Percentiles rank a stretch among this genome's conserved stretches.
phyloP scores from a whole-genome alignment of 1,284 basidiomycete species.

The Porogramme epimiltina region DNA sequence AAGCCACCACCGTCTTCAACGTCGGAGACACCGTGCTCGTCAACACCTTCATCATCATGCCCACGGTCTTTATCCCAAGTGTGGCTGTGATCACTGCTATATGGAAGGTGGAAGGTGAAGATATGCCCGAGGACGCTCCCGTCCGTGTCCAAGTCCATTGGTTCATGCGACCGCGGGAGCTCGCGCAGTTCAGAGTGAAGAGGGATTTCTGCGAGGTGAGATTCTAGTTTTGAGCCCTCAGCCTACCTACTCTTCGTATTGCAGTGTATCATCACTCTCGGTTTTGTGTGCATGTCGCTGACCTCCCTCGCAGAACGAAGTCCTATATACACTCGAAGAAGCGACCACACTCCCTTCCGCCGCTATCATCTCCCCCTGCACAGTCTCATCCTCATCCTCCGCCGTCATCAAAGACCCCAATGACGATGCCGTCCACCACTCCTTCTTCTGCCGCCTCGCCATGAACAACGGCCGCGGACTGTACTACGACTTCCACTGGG shows the following conservation, averaged over 20 bases:
- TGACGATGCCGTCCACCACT: conserved; percentile 24
- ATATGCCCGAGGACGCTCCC: conserved; percentile 26
- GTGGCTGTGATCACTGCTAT: conserved; percentile 66
- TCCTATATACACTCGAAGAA: conserved; percentile 62
- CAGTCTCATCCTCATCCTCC: conserved; percentile 36
- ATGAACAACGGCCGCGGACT: conserved; percentile 59
- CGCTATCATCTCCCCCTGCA: conserved; percentile 53
- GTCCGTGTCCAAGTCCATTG: conserved; percentile 67
- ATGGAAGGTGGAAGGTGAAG: conserved; percentile 52
- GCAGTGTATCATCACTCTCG: too few relatives aligned
- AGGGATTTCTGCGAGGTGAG: conserved; percentile 58
- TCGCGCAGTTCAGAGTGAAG: conserved; percentile 57
- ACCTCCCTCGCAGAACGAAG: conserved; percentile 54
- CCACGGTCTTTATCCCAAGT: conserved; percentile 47
- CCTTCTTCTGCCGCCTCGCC: conserved; percentile 59
- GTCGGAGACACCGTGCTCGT: conserved; percentile 70
- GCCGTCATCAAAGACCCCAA: conserved; percentile 3
- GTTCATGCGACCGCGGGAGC: conserved; percentile 66
- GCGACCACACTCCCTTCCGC: conserved; percentile 50
- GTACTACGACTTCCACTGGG: conserved; percentile 67
- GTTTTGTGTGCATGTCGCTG: conserved; percentile 3
- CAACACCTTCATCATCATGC: conserved; percentile 58
- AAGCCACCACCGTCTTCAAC: conserved; percentile 32
- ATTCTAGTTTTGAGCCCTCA: conserved; percentile 7
- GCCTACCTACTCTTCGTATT: background rate